Base-by-base conservation (phyloP, 495 filamentous ascomycete genomes). In the Lepraria neglecta region DNA sequence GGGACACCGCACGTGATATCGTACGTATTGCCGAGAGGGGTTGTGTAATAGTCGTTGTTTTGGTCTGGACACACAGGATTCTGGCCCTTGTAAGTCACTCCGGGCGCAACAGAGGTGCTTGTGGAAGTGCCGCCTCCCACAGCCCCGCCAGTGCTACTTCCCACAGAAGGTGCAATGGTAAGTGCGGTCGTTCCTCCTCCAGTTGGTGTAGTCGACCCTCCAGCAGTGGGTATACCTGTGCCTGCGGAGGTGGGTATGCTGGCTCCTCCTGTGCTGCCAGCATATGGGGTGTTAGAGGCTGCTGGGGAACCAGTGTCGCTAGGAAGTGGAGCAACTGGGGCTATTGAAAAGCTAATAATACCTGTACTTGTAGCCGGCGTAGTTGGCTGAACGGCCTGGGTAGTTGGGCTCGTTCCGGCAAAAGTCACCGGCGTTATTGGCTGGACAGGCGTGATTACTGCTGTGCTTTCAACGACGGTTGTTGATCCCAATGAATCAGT, bases 1-100 rank as follows among this genome's bases (percentile, higher is more conserved):
- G 55, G 15, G 44, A 31, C 27, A 44, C 59, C 64, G 46, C 64
- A 65, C n/a, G 27, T 62, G 11, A 65, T 52, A 35, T 48, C 40
- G 33, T 62, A 65, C 17, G 28, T n/a, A n/a, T 47, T 35, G 19
- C 31, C 56, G 44, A 55, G 59, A 11, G 7, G 15, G 28, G 62
- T 60, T 12, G 33, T 27, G 60, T 60, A 66, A 24, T 33, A 42
- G 30, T 51, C 47, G n/a, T 43, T 45, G 31, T 60, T 60, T 19
- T 46, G 10, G 17, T 28, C n/a, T 3, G 27, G 28, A 31, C 42
- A 58, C 4, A 40, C 1, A 9, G 43, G 43, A 38, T 17, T 46
- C 35, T n/a, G n/a, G 45, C 45, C 45, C 9, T 21, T 4, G 45
- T 21, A 51, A 2, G 10, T 6, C 6, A 17, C 47, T 17, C 28